phyloP scores from a whole-genome alignment of 2,329 filamentous ascomycete species.

The Scorias spongiosa region DNA sequence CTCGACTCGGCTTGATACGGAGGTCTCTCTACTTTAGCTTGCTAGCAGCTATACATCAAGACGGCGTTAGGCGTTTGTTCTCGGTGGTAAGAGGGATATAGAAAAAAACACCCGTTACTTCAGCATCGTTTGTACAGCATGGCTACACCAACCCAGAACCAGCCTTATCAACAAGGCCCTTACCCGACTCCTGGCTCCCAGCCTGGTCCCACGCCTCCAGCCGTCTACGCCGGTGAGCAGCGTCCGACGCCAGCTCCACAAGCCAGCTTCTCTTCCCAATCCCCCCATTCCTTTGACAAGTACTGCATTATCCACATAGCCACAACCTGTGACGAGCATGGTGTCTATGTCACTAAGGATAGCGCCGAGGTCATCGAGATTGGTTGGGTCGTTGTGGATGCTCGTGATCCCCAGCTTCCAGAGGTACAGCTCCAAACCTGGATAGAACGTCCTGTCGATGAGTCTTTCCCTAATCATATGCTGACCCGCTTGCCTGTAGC shows the following conservation, averaged over 20 bases:
- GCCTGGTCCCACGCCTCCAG: not conserved
- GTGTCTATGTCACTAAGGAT: constrained; percentile 98
- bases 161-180: constrained; percentile 10
- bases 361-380: constrained; percentile 98
- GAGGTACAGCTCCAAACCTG: constrained; percentile 13
- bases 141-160: constrained; percentile 16
- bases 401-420: constrained; percentile 17
- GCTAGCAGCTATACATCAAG: constrained; percentile 2
- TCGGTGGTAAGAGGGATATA: not conserved
- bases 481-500: constrained; percentile 35
- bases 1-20: too few species aligned
- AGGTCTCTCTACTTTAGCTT: not conserved
- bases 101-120: not conserved
- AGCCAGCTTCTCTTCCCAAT: constrained; percentile 17
- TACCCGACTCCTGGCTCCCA: constrained; percentile 8
- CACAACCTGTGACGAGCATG: constrained; percentile 97
- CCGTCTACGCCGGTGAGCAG: constrained; percentile 3
- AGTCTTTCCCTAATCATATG: not conserved
- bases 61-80: constrained; percentile 11
- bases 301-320: constrained; percentile 98
- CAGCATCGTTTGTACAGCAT: constrained; percentile 5
- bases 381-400: constrained; percentile 66
- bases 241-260: not conserved
- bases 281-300: constrained; percentile 49
- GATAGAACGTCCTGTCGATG: constrained; percentile 1